Evolutionary conservation across 2,329 filamentous ascomycete species (phyloP), one percentile per base, ranked within the genome.

Genomic region (Xylariaceae sp.): DNA sequence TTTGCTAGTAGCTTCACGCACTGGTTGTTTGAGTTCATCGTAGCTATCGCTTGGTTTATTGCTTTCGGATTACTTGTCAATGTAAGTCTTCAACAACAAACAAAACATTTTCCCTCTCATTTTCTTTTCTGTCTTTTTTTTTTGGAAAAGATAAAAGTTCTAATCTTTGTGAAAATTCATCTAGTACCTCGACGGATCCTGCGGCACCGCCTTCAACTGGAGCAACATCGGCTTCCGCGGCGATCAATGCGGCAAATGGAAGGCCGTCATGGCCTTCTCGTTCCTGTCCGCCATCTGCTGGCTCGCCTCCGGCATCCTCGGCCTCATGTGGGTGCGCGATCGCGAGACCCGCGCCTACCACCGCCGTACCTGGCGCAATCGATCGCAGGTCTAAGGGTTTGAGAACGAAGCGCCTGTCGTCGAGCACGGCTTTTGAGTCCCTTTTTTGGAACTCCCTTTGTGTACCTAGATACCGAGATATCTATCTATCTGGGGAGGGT

Each of bases 201-300:
- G 83, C 63, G 81, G 81, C 37, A 70, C 73, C 59, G 70, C 81
- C 58, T 87, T 84, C 67, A 64, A 80, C 67, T 88, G 86, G 85
- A 67, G 68, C 56, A 76, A 77, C 50, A 74, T 88, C 55, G 66
- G 71, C 34, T 61, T 71, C 44, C 72, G 73, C 46, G 72, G 75
- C 60, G 72, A 78, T 45, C 68, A 69, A n/a, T 92, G 88, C 70
- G 77, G 80, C 55, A 80, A 83, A 63, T 88, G 82, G 80, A 89
- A 87, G 72, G 81, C 88, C 41, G 76, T 81, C 58, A 80, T 88
- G 62, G 86, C 86, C 3, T 90, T 91, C 65, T 74, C 78, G 47
- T 91, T 91, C 72, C 71, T 90, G 52, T 85, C 84, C 2, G 85
- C 85, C 53, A 77, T 88, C 61, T 75, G 84, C 65, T 91, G 87